Conservation (phyloP, 495 filamentous ascomycete genomes). For the Penicillium malachiteum region DNA sequence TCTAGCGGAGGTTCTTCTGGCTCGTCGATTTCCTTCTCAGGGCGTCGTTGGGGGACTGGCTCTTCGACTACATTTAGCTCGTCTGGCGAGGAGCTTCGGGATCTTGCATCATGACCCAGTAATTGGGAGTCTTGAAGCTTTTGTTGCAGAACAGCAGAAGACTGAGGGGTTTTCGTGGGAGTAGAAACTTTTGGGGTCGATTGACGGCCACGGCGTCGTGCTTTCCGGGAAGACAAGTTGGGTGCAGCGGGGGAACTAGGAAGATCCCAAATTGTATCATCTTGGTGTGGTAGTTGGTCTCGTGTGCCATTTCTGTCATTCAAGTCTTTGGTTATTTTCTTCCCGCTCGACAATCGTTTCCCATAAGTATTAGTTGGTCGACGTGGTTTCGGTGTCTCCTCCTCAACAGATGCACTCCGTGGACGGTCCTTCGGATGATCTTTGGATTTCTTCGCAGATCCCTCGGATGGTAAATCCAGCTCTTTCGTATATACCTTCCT, state of each 20-base stretch:
- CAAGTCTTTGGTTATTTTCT: neutral
- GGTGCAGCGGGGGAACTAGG: constrained; percentile 14
- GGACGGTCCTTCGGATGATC: neutral
- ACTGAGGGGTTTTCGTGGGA: neutral
- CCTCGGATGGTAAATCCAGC: neutral
- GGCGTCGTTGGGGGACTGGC: neutral
- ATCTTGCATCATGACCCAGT: neutral
- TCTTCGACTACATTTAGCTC: constrained; percentile 26
- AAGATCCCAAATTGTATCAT: constrained; percentile 23
- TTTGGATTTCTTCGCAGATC: neutral
- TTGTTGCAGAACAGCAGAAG: neutral
- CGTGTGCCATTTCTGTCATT: neutral
- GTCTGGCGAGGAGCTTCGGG: constrained; percentile 29
- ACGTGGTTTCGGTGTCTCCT: neutral
- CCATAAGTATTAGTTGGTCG: constrained; percentile 12
- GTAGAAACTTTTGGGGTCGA: constrained; percentile 10
- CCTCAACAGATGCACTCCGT: neutral
- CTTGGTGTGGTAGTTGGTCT: neutral
- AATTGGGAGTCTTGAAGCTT: neutral
- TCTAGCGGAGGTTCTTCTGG: neutral
- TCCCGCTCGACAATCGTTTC: constrained; percentile 11
- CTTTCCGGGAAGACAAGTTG: constrained; percentile 6
- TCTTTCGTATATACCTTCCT: neutral
- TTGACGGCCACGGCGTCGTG: constrained; percentile 4
- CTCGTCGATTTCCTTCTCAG: neutral